Evolutionary conservation across 1,284 basidiomycete genomes (phyloP), one percentile per base, ranked within the genome.

Genomic region (Ustilago loliicola): DNA sequence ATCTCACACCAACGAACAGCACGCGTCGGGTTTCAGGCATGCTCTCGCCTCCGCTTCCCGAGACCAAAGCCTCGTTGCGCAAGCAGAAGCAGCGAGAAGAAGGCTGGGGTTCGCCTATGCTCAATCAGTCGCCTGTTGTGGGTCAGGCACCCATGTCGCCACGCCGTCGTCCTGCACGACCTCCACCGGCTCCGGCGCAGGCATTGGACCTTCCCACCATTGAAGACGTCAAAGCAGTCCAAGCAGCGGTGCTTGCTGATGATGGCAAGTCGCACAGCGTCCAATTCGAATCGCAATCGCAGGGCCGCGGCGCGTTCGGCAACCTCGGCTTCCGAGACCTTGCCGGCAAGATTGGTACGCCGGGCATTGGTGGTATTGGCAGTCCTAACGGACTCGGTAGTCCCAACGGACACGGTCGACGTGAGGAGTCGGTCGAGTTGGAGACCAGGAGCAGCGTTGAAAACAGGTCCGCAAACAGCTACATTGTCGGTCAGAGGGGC

Each of bases 181-280:
- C 73, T 2, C 66, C 79, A 11, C 82, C 82, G 11, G 81, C 78
- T 13, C 81, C 84, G 1, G 74, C 77, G 34, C 66, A 73, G 11
- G 61, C 77, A 45, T 58, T 83, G 38, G 84, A 86, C 65, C 66
- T 86, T 27, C 85, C 85, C 5, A 86, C 85, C 1, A 79, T 85
- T 36, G 85, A 84, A 29, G 85, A 86, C 30, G 82, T 86, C 40
- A 79, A 82, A 25, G 83, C 84, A 17, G 75, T 78, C 19, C 79
- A 85, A 42, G 83, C 84, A 0, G 78, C 81, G 1, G 72, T 65
- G 17, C 54, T 81, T 11, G 77, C 83, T 17, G 67, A 79, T 48
- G 73, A 80, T 40, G 71, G 73, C 48, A 66, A 62, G 38, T 67
- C 72, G 10, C 77, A 77, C 67, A 77, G 66, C 53, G 67, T 77